phyloP scores from a whole-genome alignment of 208 protist genomes.

The Leptomonas pyrrhocoris region DNA sequence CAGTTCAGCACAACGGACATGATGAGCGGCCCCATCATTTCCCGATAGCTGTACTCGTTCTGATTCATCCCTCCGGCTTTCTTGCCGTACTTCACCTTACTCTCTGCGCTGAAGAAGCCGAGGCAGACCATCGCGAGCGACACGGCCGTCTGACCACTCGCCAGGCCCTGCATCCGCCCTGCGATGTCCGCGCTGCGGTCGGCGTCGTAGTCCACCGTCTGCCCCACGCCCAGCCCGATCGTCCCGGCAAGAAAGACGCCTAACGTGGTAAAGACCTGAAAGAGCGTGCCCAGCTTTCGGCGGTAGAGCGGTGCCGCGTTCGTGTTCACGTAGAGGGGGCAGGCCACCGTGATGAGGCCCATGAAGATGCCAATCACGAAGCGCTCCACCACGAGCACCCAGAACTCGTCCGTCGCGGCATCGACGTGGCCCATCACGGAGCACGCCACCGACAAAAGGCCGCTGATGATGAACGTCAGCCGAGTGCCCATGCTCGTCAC shows the following conservation, averaged over 20 bases:
- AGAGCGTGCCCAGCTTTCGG: conserved; percentile 43
- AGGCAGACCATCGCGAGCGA: conserved; percentile 34
- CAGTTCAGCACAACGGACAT: conserved; percentile 40
- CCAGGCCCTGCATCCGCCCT: conserved; percentile 46
- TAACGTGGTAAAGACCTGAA: conserved; percentile 55
- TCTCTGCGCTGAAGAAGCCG: conserved; percentile 8
- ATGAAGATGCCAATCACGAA: conserved; percentile 56
- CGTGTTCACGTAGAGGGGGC: conserved; percentile 57
- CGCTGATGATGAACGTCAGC: conserved; percentile 49
- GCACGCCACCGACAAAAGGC: conserved; percentile 32
- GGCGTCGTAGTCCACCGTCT: conserved; percentile 26
- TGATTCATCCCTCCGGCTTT: background rate
- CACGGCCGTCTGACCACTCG: conserved; percentile 33
- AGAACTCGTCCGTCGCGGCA: conserved; percentile 38
- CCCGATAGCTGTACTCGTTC: conserved; percentile 18
- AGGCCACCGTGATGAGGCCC: conserved; percentile 40
- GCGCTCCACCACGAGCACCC: conserved; percentile 45
- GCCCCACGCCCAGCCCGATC: conserved; percentile 35
- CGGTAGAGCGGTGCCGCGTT: conserved; percentile 35
- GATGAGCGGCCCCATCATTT: conserved; percentile 38
- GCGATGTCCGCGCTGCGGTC: conserved; percentile 32
- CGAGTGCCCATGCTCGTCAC: conserved; percentile 38
- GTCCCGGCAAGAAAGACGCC: conserved; percentile 52
- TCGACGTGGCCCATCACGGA: conserved; percentile 44
- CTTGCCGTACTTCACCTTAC: conserved; percentile 15